Evolutionary conservation across 2,329 filamentous ascomycete species (phyloP), one percentile per base, ranked within the genome.

Genomic region (Clonostachys rhizophaga): DNA sequence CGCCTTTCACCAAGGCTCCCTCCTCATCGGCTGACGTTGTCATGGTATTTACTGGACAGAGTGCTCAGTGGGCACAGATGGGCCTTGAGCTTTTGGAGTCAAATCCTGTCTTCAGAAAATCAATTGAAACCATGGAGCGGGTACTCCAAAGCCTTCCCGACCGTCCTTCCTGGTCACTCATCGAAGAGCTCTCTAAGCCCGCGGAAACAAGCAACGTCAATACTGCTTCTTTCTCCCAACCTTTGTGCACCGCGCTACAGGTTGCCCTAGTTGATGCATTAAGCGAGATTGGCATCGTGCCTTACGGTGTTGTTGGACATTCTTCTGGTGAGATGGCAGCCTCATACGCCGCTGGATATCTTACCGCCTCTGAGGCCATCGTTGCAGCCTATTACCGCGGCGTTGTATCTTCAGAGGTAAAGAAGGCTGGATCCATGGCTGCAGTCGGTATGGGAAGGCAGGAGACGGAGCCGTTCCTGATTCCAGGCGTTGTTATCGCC

Each of bases 371-470:
- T 42, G 57, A 58, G 7, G 71, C 71, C 42, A 70, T 78, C 58
- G 62, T 66, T 1, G 66, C 75, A 12, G 77, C 77, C 2, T 82
- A 79, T 55, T 68, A 71, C 52, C 63, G 73, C 14, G 74, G 71
- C 2, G 63, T 68, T 30, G 65, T 73, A n/a, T 65, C 52, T 0
- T 39, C 42, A 2, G 63, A 48, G 74, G 24, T 30, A 10, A 30
- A 30, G 24, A 46, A 47, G 2, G 12, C 34, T 7, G 78, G 78
- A 0, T 61, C 69, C 8, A 46, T 46, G 44, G 35, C 36, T 14
- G 44, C 36, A 3, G 20, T 46, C 8, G 34, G 35, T 2, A 12
- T 40, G n/a, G 44, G 44, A 10, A n/a, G 11, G 9, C 18, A 46
- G 5, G n/a, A 46, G 14, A 37, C 33, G 1, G 14, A 16, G 8